phyloP scores from a whole-genome alignment of 306 rosid species.

The Inga leiocalycina region DNA sequence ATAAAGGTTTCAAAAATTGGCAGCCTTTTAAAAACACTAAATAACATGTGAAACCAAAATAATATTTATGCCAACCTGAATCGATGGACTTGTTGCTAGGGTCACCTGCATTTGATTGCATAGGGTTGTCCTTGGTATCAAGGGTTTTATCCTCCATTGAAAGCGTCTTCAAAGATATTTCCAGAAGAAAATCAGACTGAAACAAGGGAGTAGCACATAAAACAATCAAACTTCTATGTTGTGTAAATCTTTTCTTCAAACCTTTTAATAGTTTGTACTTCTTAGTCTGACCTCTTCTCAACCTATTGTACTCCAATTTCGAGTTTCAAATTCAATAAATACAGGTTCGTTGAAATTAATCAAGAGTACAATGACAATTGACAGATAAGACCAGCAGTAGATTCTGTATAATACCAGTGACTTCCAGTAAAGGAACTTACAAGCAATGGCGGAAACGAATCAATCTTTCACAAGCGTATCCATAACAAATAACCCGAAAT shows the following conservation, averaged over 20 bases:
- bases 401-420: too few relatives aligned
- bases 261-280: conserved; percentile 47
- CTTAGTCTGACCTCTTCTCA: not conserved
- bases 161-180: conserved; percentile 15
- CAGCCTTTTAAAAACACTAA: not conserved
- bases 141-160: conserved; percentile 49
- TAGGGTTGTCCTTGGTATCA: conserved; percentile 30
- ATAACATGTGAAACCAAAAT: too few relatives aligned
- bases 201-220: not conserved
- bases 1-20: conserved; percentile 20
- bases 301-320: not conserved
- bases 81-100: conserved; percentile 65
- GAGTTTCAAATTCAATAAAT: not conserved
- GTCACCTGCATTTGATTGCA: conserved; percentile 47
- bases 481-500: too few relatives aligned
- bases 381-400: not conserved
- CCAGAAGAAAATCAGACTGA: conserved; percentile 27
- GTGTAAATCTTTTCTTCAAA: conserved; percentile 72
- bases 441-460: too few relatives aligned
- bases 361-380: not conserved
- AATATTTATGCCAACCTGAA: conserved; percentile 48
- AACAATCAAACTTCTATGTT: conserved; percentile 12
- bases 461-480: too few relatives aligned
- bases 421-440: too few relatives aligned
- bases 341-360: not conserved